phyloP scores from a whole-genome alignment of 2,329 filamentous ascomycete genomes.

The Pyrenophora seminiperda region DNA sequence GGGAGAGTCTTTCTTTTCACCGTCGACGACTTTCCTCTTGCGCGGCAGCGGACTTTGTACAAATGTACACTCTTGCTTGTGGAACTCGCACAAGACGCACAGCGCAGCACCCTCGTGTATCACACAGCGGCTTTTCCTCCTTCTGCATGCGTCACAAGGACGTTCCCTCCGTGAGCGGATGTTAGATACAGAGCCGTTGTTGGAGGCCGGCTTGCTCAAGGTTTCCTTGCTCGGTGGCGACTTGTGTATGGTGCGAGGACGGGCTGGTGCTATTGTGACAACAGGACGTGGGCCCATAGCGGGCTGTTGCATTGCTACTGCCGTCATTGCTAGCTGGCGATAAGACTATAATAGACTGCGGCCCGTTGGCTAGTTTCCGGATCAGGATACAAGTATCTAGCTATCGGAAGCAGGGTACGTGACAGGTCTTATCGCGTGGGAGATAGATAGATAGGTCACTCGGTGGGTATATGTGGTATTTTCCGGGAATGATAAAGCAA shows the following conservation, averaged over 20 bases:
- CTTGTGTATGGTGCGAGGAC: conserved; percentile 48
- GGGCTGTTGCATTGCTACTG: conserved; percentile 45
- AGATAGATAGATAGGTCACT: conserved; percentile 20
- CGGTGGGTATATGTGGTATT: conserved; percentile 24
- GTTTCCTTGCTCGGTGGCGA: conserved; percentile 52
- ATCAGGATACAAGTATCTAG: conserved; percentile 22
- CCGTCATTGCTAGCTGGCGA: conserved; percentile 49
- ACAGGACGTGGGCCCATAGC: conserved; percentile 49
- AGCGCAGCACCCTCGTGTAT: conserved; percentile 74
- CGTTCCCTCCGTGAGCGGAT: conserved; percentile 49
- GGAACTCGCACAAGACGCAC: conserved; percentile 78
- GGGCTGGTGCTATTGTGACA: conserved; percentile 54
- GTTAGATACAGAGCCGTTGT: conserved; percentile 44
- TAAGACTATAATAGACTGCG: conserved; percentile 35
- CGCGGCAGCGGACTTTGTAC: conserved; percentile 75
- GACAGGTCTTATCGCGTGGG: conserved; percentile 48
- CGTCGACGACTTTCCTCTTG: conserved; percentile 77
- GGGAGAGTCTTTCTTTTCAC: conserved; percentile 63
- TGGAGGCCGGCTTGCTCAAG: conserved; percentile 46
- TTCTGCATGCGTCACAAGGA: conserved; percentile 69
- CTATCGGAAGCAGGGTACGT: conserved; percentile 23
- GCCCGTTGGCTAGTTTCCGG: conserved; percentile 40
- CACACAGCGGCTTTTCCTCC: conserved; percentile 76
- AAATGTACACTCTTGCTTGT: conserved; percentile 79
- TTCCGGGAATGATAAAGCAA: conserved; percentile 28